Conservation (phyloP, 768 basidiomycete genomes). For the Lactarius hatsudake region DNA sequence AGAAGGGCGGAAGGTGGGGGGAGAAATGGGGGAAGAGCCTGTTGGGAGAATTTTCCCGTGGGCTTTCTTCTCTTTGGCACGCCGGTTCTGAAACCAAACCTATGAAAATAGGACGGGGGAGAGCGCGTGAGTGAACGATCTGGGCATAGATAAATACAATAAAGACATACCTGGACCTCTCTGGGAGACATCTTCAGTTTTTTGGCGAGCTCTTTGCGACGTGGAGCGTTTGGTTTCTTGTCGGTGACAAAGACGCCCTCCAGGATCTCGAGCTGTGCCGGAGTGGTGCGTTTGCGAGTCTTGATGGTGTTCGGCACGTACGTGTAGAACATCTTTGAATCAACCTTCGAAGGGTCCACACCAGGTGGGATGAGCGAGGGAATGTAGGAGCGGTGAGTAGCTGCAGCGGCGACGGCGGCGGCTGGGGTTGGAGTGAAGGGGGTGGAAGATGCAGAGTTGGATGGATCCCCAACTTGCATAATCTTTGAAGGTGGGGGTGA, state of each 20-base stretch:
- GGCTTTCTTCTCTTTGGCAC: constrained; percentile 77
- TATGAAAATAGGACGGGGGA: constrained; percentile 33
- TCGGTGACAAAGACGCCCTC: constrained; percentile 84
- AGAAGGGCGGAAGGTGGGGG: background rate
- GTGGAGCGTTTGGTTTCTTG: constrained; percentile 84
- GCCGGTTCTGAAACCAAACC: constrained; percentile 92
- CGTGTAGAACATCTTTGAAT: constrained; percentile 83
- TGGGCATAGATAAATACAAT: background rate
- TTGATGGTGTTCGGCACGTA: constrained; percentile 92
- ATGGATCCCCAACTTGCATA: constrained; percentile 21
- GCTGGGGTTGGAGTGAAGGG: constrained; percentile 14
- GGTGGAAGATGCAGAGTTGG: constrained; percentile 8
- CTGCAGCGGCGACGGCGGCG: background rate
- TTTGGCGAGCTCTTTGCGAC: constrained; percentile 75
- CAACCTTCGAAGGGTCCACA: constrained; percentile 66
- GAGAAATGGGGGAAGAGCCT: constrained; percentile 4
- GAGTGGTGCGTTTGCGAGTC: constrained; percentile 87
- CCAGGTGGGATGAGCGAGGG: constrained; percentile 48
- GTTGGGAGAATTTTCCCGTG: constrained; percentile 3
- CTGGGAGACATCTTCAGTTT: constrained; percentile 90
- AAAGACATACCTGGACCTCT: constrained; percentile 78
- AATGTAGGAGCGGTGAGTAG: constrained; percentile 36
- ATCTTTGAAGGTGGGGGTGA: background rate
- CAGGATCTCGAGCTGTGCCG: constrained; percentile 83
- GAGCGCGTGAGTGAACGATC: constrained; percentile 7